These are phyloP conservation scores for Trichosporon sp. DNA, from an alignment of 1,284 basidiomycete species.

Conservation along the genomic window DNA sequence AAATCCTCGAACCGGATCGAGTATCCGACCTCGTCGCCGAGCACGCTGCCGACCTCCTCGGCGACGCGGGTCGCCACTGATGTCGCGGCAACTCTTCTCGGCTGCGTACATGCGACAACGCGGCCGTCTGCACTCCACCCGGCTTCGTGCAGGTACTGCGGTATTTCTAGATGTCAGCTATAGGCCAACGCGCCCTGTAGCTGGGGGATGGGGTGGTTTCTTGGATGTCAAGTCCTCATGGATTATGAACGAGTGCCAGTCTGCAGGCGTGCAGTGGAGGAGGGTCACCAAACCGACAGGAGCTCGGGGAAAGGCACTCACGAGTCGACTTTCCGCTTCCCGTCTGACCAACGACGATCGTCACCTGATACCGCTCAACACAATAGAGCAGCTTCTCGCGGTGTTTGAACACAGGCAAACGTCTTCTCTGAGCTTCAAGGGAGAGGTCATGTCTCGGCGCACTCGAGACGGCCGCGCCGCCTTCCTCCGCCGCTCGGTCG, in stretches of 20 bases:
- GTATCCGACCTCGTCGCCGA: slow-evolving; percentile 97
- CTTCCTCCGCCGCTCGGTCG: slow-evolving; percentile 76
- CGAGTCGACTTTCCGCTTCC: slow-evolving; percentile 98
- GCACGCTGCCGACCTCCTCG: slow-evolving; percentile 76
- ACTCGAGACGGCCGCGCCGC: slow-evolving; percentile 70
- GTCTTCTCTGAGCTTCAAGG: slow-evolving; percentile 72
- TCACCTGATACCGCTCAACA: slow-evolving; percentile 77
- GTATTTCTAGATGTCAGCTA: slow-evolving; percentile 68
- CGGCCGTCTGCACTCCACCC: slow-evolving; percentile 81
- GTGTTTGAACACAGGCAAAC: slow-evolving; percentile 85
- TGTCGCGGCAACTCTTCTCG: slow-evolving; percentile 90
- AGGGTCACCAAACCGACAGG: too few species aligned
- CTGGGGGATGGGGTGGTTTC: too few species aligned
- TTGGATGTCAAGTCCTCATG: too few species aligned
- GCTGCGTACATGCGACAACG: slow-evolving; percentile 89
- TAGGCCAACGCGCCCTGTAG: too few species aligned
- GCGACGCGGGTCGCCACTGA: slow-evolving; percentile 90
- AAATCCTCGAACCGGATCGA: slow-evolving; percentile 97
- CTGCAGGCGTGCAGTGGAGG: too few species aligned
- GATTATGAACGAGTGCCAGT: too few species aligned
- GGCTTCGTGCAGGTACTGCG: slow-evolving; percentile 88
- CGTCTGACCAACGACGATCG: slow-evolving; percentile 89
- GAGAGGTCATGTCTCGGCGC: slow-evolving; percentile 59
- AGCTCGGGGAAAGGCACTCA: slow-evolving; percentile 57
- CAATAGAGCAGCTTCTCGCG: slow-evolving; percentile 80